Evolutionary conservation across 805 yeast genomes (phyloP), one percentile per base, ranked within the genome.

Genomic region (Komagataella populi): DNA sequence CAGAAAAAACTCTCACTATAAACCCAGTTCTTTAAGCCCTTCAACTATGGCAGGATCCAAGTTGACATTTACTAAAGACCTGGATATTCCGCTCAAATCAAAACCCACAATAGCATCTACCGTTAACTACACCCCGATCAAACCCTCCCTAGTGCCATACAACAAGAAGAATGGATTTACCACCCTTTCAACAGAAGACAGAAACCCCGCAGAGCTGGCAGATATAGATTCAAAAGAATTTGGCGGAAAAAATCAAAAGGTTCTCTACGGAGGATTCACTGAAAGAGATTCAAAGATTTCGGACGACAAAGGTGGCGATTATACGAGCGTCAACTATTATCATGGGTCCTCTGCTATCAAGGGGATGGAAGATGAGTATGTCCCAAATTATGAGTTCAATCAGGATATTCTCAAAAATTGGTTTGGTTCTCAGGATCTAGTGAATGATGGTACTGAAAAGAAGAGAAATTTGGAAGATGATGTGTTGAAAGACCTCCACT

Each of bases 291-390:
- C 39, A 30, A 30, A 30, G 12, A 30, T 30, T 4, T 12, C 10
- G 39, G 39, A 30, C 14, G 39, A 30, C 8, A 30, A 30, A 14
- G 39, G 14, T 30, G 39, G 39, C 14, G 39, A 30, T 5, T 30
- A 30, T 8, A 30, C 39, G 39, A 30, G 39, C 39, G 39, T 30
- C 39, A 30, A 30, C 39, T 30, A 30, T 30, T 30, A 30, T 14
- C 39, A 30, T 14, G 47, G 52, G 7, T 61, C 54, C 8, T 49
- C 50, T 46, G 50, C 50, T 4, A 55, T 60, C 44, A 59, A 52
- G 39, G 89, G 87, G 0, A 68, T 84, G 56, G 84, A 81, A 58
- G 91, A 84, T 61, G 93, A 86, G 59, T 85, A 84, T 58, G 74
- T 86, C 14, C 91, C 91, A 0, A 86, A 83, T 48, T 68, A 85